phyloP scores from a whole-genome alignment of 345 rosid genomes.

The Barbarea vulgaris region DNA sequence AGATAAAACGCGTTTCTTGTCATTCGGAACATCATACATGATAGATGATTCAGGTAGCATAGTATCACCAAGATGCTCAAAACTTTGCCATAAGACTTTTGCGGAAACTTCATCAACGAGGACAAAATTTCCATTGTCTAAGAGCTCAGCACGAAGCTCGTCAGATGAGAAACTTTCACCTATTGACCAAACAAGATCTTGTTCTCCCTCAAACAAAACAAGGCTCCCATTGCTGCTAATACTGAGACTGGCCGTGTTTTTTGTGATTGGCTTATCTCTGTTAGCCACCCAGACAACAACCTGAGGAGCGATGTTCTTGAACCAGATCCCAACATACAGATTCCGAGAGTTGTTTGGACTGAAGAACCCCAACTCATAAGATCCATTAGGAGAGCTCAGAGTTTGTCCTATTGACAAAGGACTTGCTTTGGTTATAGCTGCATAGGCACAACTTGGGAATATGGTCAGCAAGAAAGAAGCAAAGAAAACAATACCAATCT shows the following conservation, averaged over 20 bases:
- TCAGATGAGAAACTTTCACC: slow-evolving; percentile 30
- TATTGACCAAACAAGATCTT: slow-evolving; percentile 36
- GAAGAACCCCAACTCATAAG: slow-evolving; percentile 47
- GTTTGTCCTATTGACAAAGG: slow-evolving; percentile 39
- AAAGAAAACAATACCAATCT: slow-evolving; percentile 19
- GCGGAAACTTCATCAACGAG: slow-evolving; percentile 26
- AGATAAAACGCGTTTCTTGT: slow-evolving; percentile 29
- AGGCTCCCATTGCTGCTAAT: slow-evolving; percentile 40
- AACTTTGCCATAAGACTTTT: slow-evolving; percentile 35
- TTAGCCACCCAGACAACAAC: slow-evolving; percentile 60
- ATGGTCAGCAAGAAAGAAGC: slow-evolving; percentile 19
- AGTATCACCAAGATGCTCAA: slow-evolving; percentile 41
- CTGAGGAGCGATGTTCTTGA: slow-evolving; percentile 38
- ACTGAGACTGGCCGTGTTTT: slow-evolving; percentile 27
- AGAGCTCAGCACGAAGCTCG: slow-evolving; percentile 32
- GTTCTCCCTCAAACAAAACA: slow-evolving; percentile 32
- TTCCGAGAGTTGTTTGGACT: slow-evolving; percentile 35
- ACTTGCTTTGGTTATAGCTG: slow-evolving; percentile 34
- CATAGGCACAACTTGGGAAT: slow-evolving; percentile 24
- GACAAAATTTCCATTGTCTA: slow-evolving; percentile 39
- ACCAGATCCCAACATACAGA: slow-evolving; percentile 55
- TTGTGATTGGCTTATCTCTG: slow-evolving; percentile 47
- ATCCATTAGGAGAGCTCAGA: slow-evolving; percentile 32
- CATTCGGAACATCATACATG: slow-evolving; percentile 26
- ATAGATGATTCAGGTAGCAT: slow-evolving; percentile 34